Conservation (phyloP, 106 monocot genomes). For the Vanilla planifolia region DNA sequence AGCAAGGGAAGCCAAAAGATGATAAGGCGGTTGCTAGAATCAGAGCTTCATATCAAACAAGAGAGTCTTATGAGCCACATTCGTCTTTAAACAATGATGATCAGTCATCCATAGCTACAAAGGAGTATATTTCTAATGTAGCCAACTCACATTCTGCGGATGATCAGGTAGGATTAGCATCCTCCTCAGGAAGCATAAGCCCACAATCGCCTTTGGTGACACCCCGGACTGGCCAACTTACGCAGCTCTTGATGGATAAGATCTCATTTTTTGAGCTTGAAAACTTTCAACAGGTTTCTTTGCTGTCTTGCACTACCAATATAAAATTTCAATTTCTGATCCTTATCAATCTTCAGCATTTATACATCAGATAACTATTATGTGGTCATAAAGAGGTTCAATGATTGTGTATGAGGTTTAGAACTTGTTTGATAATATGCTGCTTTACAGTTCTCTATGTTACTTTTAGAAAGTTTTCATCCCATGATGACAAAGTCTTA, state of each 20-base stretch:
- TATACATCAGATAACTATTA: no score
- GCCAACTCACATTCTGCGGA: constrained; percentile 5
- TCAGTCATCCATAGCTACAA: constrained; percentile 11
- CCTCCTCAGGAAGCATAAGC: constrained; percentile 50
- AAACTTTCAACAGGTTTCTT: constrained; percentile 71
- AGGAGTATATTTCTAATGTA: constrained; percentile 12
- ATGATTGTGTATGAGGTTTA: no score
- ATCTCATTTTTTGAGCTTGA: constrained; percentile 46
- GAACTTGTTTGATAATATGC: no score
- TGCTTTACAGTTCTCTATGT: no score
- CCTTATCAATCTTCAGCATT: no score
- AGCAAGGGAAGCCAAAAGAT: constrained; percentile 25
- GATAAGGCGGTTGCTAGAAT: constrained; percentile 12
- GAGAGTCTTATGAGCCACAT: constrained; percentile 16
- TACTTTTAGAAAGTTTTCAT: no score
- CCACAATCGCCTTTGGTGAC: constrained; percentile 63
- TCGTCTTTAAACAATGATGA: constrained; percentile 10
- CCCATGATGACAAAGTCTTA: no score
- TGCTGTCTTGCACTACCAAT: not conserved
- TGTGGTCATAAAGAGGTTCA: no score
- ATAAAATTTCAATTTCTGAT: no score
- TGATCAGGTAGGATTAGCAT: constrained; percentile 25
- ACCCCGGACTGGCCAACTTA: constrained; percentile 39
- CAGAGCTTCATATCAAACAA: constrained; percentile 12
- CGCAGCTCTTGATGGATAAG: constrained; percentile 29